A percentile compares a stretch with the other conserved stretches of the same genome.
phyloP scores from a whole-genome alignment of 1,139 yeast species.

The Kluyveromyces marxianus region DNA sequence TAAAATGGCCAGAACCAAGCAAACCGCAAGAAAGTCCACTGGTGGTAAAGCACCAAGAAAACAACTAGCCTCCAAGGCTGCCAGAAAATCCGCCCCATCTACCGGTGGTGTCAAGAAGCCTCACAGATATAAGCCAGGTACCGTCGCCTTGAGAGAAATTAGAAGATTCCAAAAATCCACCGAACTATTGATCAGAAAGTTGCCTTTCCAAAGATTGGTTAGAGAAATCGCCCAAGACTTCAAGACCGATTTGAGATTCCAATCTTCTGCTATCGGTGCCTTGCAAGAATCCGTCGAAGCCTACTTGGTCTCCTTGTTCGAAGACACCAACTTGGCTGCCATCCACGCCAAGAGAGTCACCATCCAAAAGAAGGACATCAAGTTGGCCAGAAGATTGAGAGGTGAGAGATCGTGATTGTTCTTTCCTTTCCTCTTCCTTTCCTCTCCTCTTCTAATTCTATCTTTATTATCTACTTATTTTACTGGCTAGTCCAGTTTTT shows the following conservation, averaged over 20 bases:
- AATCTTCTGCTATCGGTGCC: constrained; percentile 98
- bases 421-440: not conserved
- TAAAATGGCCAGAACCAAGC: constrained; percentile 95
- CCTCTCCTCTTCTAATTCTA: not conserved
- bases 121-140: constrained; percentile 99
- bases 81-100: constrained; percentile 96
- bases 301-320: constrained; percentile 81
- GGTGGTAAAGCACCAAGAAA: constrained; percentile 99
- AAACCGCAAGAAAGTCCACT: constrained; percentile 97
- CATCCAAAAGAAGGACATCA: constrained; percentile 98
- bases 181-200: constrained; percentile 92
- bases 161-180: constrained; percentile 99
- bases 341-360: constrained; percentile 99
- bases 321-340: constrained; percentile 98
- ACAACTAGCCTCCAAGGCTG: constrained; percentile 98
- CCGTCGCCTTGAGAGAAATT: constrained; percentile 98
- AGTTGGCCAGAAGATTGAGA: constrained; percentile 98
- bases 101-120: constrained; percentile 99
- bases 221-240: constrained; percentile 97
- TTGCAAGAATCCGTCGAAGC: constrained; percentile 99
- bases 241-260: constrained; percentile 97
- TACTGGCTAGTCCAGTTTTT: not conserved
- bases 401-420: constrained; percentile 73
- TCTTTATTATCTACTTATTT: not conserved
- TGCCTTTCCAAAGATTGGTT: constrained; percentile 98